Evolutionary conservation across 2,329 filamentous ascomycete species (phyloP), one percentile per base, ranked within the genome.

Genomic region (Fusarium cicatricum): DNA sequence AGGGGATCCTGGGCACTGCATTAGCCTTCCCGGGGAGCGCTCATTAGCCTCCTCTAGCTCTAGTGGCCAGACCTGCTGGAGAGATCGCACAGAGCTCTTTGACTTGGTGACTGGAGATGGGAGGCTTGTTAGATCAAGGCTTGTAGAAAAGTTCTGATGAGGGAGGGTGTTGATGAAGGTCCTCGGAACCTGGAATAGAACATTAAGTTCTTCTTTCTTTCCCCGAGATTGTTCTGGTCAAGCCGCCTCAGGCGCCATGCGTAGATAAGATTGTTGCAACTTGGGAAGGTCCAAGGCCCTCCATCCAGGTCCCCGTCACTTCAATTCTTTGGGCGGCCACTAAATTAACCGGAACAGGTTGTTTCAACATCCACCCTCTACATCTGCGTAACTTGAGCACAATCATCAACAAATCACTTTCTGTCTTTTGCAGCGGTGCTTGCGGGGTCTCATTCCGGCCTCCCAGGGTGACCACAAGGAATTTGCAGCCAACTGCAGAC

Each of bases 21-120:
- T 64, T 63, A 63, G 60, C 48, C 44, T 61, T 63, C 60, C 60
- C 60, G 60, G 60, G 60, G 59, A 65, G 51, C 50, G 36, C 49
- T 56, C 34, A 52, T 60, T 58, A 58, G 61, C 52, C 21, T 48
- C n/a, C n/a, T n/a, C n/a, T n/a, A n/a, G n/a, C n/a, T n/a, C 26
- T 40, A 38, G 36, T 52, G 52, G 40, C 28, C 29, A 21, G 38
- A 34, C 34, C 37, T 45, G 34, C 41, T 29, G 28, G 28, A 50
- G 38, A 50, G 47, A 38, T 50, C 17, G n/a, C 38, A 12, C 21
- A 34, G 31, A n/a, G 37, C 21, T 15, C 38, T 43, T 48, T 21
- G 29, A 26, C 36, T 19, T 26, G 23, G 39, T 52, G 16, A 14
- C 36, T 19, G 34, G 36, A 16, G 36, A n/a, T 6, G 31, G 14